Evolutionary conservation across 1,139 yeast genomes (phyloP).

Genomic region (Blastobotrys aristatus): DNA sequence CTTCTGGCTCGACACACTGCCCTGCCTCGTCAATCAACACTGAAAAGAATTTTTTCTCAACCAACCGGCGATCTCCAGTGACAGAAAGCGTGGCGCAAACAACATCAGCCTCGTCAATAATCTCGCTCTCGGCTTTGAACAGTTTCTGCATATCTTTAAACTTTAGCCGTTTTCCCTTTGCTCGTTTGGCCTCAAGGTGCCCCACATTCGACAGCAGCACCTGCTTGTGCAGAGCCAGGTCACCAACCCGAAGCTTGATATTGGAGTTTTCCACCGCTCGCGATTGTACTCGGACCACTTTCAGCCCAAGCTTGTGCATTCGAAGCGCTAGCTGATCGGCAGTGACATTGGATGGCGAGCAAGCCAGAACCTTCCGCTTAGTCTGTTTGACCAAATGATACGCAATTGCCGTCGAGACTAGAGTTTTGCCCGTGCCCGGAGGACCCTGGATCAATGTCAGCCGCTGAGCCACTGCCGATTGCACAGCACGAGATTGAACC

Average conservation of each 20-base stretch:
- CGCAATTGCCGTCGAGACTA: conserved; percentile 84
- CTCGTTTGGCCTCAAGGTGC: neutral
- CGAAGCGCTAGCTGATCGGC: conserved; percentile 85
- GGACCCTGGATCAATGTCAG: conserved; percentile 91
- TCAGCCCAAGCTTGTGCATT: conserved; percentile 58
- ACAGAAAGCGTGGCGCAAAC: conserved; percentile 90
- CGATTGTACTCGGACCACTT: conserved; percentile 76
- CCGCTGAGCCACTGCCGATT: conserved; percentile 65
- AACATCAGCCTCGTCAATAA: conserved; percentile 58
- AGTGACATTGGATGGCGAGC: conserved; percentile 95
- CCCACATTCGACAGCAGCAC: neutral
- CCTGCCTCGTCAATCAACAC: conserved; percentile 90
- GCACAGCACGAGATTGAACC: conserved; percentile 76
- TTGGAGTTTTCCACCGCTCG: conserved; percentile 53
- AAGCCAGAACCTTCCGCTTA: conserved; percentile 59
- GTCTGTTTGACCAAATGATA: conserved; percentile 64
- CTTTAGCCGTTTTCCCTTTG: neutral
- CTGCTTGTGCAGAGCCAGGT: conserved; percentile 22
- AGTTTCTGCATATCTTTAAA: conserved; percentile 38
- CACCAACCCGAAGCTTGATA: conserved; percentile 20
- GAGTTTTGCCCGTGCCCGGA: conserved; percentile 96
- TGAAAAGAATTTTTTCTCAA: conserved; percentile 54
- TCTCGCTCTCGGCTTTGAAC: conserved; percentile 43
- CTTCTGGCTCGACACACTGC: conserved; percentile 90
- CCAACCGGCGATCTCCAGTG: conserved; percentile 70